Evolutionary conservation across 2,329 filamentous ascomycete species (phyloP).

Genomic region (Fusarium mangiferae): DNA sequence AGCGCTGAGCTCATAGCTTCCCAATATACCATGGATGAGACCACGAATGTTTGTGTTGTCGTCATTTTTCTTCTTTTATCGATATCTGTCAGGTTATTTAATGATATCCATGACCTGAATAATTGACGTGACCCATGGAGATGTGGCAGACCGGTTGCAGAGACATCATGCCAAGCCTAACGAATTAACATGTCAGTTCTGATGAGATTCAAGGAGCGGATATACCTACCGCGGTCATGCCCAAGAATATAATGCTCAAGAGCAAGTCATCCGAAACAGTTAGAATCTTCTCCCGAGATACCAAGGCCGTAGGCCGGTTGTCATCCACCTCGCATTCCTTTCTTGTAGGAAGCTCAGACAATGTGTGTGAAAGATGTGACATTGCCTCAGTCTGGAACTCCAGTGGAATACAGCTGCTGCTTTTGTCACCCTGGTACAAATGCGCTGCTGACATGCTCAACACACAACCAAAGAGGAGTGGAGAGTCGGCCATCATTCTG

Average conservation of each 20-base stretch:
- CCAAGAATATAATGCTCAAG: constrained; percentile 15
- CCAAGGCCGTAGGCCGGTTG: background rate
- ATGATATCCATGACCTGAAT: constrained; percentile 18
- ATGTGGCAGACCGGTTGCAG: constrained; percentile 10
- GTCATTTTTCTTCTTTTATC: background rate
- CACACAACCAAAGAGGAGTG: constrained; percentile 12
- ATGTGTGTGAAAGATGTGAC: constrained; percentile 5
- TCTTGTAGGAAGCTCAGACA: background rate
- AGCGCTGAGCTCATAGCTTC: constrained; percentile 28
- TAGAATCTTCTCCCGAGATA: background rate
- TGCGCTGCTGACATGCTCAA: constrained; percentile 34
- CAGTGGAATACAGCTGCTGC: background rate
- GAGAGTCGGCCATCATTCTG: constrained; percentile 14
- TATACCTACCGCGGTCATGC: constrained; percentile 26
- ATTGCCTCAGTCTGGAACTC: constrained; percentile 28
- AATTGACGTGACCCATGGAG: constrained; percentile 18
- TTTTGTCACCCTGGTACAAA: constrained; percentile 13
- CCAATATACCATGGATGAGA: constrained; percentile 33
- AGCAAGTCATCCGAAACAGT: constrained; percentile 23
- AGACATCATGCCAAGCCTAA: constrained; percentile 28
- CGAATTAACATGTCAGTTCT: background rate
- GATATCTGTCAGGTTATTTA: background rate
- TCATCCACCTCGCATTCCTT: background rate
- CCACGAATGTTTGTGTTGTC: constrained; percentile 7
- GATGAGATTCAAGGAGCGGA: fast-evolving